A percentile compares a stretch with the other conserved stretches of the same genome.
These are phyloP conservation scores for Prinsepia uniflora DNA, from an alignment of 306 rosid genomes.

Conservation along the genomic window DNA sequence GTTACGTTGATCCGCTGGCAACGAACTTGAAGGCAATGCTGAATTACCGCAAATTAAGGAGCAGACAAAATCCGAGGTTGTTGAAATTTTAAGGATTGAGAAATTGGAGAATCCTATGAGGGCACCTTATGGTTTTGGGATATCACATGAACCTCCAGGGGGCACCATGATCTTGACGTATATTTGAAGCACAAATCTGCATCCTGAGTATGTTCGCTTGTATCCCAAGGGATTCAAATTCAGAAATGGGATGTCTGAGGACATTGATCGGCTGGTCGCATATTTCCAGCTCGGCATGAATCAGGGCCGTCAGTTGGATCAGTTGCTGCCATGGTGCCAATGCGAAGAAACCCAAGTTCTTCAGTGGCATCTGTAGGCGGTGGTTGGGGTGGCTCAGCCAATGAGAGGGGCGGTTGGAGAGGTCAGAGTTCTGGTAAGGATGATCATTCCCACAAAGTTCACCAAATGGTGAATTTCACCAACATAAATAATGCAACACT, in stretches of 20 bases:
- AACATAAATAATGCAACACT: too few relatives aligned
- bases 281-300: conserved; percentile 72
- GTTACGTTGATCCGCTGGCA: conserved; percentile 95
- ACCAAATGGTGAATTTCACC: conserved; percentile 53
- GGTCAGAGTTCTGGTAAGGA: conserved; percentile 73
- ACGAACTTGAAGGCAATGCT: conserved; percentile 76
- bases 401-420: conserved; percentile 70
- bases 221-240: conserved; percentile 96
- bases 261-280: conserved; percentile 86
- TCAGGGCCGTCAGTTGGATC: conserved; percentile 82
- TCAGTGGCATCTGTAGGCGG: conserved; percentile 75
- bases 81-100: conserved; percentile 72
- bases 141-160: conserved; percentile 96
- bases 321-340: conserved; percentile 96
- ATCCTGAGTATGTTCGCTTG: conserved; percentile 89
- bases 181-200: conserved; percentile 86
- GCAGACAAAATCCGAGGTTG: conserved; percentile 88
- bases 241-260: conserved; percentile 88
- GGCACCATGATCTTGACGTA: conserved; percentile 71
- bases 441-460: conserved; percentile 78
- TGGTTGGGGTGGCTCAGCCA: conserved; percentile 73
- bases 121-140: conserved; percentile 84
- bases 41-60: conserved; percentile 80
- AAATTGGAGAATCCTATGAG: conserved; percentile 74
- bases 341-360: conserved; percentile 79